These are phyloP conservation scores for Gracilaria caudata DNA, from an alignment of 23 red algal species.

Conservation along the genomic window DNA sequence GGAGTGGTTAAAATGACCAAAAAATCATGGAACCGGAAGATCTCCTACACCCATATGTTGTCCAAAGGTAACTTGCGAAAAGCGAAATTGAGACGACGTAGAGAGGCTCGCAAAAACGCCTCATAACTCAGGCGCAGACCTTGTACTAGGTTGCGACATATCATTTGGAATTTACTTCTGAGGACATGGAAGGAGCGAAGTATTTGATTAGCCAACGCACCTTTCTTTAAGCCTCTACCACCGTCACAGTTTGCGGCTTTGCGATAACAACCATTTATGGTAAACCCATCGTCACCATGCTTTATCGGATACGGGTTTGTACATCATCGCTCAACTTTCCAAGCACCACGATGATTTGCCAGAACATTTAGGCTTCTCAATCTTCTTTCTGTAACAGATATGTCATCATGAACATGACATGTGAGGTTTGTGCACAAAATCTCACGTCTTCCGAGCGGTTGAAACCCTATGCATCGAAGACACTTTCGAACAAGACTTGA, in stretches of 20 bases:
- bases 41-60: constrained; percentile 45
- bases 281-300: neutral
- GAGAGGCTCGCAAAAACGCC: neutral
- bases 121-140: too few relatives aligned
- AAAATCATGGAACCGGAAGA: constrained; percentile 31
- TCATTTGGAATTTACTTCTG: too few relatives aligned
- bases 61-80: constrained; percentile 52
- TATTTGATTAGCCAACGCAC: too few relatives aligned
- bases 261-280: too few relatives aligned
- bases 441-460: constrained; percentile 34
- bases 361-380: neutral
- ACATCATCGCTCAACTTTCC: constrained; percentile 1
- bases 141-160: neutral
- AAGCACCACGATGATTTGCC: neutral
- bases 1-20: constrained; percentile 12
- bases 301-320: too few relatives aligned
- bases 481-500: constrained; percentile 27
- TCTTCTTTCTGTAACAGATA: constrained; percentile 18
- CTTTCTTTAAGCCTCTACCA: neutral
- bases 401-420: constrained; percentile 32
- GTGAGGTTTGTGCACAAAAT: constrained; percentile 32
- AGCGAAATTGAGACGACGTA: constrained; percentile 27
- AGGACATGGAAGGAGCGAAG: neutral
- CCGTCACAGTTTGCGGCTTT: neutral
- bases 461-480: constrained; percentile 25